Evolutionary conservation across 768 basidiomycete species (phyloP).

Genomic region (Rhizopogon vinicolor): DNA sequence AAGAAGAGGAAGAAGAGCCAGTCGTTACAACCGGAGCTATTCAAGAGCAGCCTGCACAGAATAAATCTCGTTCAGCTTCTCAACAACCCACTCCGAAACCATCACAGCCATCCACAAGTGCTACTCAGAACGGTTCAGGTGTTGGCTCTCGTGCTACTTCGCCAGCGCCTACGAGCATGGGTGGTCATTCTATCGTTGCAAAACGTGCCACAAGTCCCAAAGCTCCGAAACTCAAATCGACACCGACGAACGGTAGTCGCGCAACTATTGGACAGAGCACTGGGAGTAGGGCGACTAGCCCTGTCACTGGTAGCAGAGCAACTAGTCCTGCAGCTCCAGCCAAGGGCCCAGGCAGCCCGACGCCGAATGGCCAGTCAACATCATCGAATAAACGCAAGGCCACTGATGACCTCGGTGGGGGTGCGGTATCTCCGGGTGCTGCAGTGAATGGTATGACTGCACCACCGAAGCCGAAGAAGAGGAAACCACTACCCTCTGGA

Average conservation of each 20-base stretch:
- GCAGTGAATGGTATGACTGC: slow-evolving; percentile 16
- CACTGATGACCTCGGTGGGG: slow-evolving; percentile 29
- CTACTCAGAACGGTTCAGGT: slow-evolving; percentile 19
- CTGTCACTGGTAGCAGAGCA: slow-evolving; percentile 33
- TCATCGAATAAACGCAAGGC: slow-evolving; percentile 60
- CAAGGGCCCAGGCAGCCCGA: slow-evolving; percentile 19
- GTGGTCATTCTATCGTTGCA: slow-evolving; percentile 77
- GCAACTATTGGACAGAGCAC: slow-evolving; percentile 42
- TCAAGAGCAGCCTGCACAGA: slow-evolving; percentile 37
- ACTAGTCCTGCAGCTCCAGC: slow-evolving; percentile 25
- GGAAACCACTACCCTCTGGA: slow-evolving; percentile 36
- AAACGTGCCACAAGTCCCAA: slow-evolving; percentile 85
- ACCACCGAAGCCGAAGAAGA: slow-evolving; percentile 50
- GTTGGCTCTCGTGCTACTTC: slow-evolving; percentile 56
- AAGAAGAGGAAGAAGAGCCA: slow-evolving; percentile 64
- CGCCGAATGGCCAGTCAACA: slow-evolving; percentile 36
- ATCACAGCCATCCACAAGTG: slow-evolving; percentile 27
- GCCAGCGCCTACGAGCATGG: slow-evolving; percentile 44
- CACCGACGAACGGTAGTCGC: slow-evolving; percentile 38
- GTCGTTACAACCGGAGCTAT: slow-evolving; percentile 37
- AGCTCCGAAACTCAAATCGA: slow-evolving; percentile 50
- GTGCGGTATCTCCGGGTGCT: slow-evolving; percentile 4
- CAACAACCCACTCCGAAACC: slow-evolving; percentile 28
- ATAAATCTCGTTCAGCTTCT: slow-evolving; percentile 41
- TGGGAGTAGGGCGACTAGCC: slow-evolving; percentile 51